phyloP scores from a whole-genome alignment of 352 stramenopile species.

The Phytophthora nicotianae region DNA sequence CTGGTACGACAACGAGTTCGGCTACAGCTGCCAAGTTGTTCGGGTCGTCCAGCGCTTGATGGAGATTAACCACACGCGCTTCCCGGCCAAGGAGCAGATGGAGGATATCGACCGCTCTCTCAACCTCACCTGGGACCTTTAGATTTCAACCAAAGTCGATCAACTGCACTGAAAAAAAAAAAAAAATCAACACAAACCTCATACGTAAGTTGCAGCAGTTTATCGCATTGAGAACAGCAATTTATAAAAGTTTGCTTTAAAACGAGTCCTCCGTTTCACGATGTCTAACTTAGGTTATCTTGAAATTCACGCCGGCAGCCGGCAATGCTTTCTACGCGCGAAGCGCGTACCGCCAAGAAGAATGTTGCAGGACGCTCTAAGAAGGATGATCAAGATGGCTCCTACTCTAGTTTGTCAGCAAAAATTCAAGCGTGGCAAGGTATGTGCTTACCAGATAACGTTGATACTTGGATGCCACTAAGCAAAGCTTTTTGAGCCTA shows the following conservation, averaged over 20 bases:
- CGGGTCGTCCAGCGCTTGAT: slow-evolving; percentile 82
- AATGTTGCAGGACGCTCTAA: not conserved
- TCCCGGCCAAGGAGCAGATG: slow-evolving; percentile 69
- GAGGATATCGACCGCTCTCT: slow-evolving; percentile 74
- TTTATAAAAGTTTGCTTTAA: slow-evolving; percentile 25
- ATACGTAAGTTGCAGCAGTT: not conserved
- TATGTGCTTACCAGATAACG: not conserved
- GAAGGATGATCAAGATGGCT: slow-evolving; percentile 4
- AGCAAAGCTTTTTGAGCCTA: not conserved
- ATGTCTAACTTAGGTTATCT: not conserved
- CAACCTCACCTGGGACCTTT: slow-evolving; percentile 52
- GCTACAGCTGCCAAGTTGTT: slow-evolving; percentile 89
- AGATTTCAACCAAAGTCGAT: slow-evolving; percentile 22
- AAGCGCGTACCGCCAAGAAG: slow-evolving; percentile 4
- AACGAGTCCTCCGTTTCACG: slow-evolving; percentile 16
- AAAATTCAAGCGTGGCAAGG: slow-evolving; percentile 18
- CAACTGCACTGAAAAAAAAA: no score
- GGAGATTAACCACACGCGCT: slow-evolving; percentile 75
- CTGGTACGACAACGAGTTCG: slow-evolving; percentile 93
- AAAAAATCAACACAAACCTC: no score
- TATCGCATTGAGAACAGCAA: not conserved
- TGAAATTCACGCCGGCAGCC: slow-evolving; percentile 2
- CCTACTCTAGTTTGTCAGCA: not conserved
- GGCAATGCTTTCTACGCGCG: slow-evolving; percentile 3
- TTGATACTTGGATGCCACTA: not conserved